phyloP scores from a whole-genome alignment of 2,329 filamentous ascomycete species.

The Fusarium tricinctum region DNA sequence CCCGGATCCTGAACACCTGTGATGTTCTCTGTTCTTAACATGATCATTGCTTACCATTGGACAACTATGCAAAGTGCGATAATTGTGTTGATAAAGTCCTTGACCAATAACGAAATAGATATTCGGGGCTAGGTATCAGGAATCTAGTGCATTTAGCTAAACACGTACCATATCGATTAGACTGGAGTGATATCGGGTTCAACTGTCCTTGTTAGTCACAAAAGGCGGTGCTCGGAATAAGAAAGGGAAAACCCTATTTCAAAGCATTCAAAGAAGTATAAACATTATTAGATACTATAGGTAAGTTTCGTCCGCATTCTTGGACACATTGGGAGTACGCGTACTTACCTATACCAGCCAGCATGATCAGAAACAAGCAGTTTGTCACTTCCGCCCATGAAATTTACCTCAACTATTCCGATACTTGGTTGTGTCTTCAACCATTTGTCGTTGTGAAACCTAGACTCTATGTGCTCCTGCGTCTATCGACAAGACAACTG shows the following conservation, averaged over 20 bases:
- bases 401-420: neutral
- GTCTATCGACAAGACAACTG: neutral
- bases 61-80: too few species aligned
- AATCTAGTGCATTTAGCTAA: too few species aligned
- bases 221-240: too few species aligned
- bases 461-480: neutral
- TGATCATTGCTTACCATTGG: too few species aligned
- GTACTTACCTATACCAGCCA: neutral
- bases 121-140: too few species aligned
- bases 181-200: too few species aligned
- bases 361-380: neutral
- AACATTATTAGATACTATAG: neutral
- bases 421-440: neutral
- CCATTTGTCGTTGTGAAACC: neutral
- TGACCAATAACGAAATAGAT: too few species aligned
- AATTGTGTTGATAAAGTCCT: too few species aligned
- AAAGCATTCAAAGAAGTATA: neutral
- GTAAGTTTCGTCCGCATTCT: neutral
- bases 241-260: neutral
- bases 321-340: neutral
- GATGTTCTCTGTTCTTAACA: too few species aligned
- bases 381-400: neutral
- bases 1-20: too few species aligned
- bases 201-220: too few species aligned
- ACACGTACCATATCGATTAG: too few species aligned